These are phyloP conservation scores for Aspergillus caelatus DNA, from an alignment of 2,329 filamentous ascomycete species.

Conservation along the genomic window DNA sequence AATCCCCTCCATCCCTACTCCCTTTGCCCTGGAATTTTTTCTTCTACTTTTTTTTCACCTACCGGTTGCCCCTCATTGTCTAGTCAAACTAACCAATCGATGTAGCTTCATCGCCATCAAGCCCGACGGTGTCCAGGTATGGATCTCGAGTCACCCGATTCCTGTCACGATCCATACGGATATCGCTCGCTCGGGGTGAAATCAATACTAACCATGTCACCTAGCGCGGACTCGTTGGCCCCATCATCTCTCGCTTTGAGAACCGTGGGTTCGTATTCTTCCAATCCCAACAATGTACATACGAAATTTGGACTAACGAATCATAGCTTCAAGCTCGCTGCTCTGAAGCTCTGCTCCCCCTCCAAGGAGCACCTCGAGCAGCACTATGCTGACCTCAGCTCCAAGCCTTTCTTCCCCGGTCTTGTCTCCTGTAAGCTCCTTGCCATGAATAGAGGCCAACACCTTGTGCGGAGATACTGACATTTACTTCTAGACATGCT, in stretches of 20 bases:
- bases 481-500: slow-evolving; percentile 73
- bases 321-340: slow-evolving; percentile 90
- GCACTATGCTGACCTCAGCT: slow-evolving; percentile 91
- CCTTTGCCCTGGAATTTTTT: slow-evolving; percentile 2
- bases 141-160: slow-evolving; percentile 14
- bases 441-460: background rate
- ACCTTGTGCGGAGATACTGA: slow-evolving; percentile 21
- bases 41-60: background rate
- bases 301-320: background rate
- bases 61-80: slow-evolving; percentile 18
- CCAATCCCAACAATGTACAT: background rate
- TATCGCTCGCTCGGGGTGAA: slow-evolving; percentile 6
- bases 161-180: background rate
- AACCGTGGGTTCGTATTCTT: slow-evolving; percentile 72
- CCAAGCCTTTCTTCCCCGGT: slow-evolving; percentile 96
- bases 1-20: slow-evolving; percentile 5
- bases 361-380: slow-evolving; percentile 94
- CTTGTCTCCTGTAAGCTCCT: slow-evolving; percentile 79
- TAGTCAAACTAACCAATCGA: slow-evolving; percentile 36
- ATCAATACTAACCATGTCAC: slow-evolving; percentile 27
- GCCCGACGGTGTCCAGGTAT: slow-evolving; percentile 98
- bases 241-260: slow-evolving; percentile 99
- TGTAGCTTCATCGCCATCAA: slow-evolving; percentile 99
- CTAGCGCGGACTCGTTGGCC: slow-evolving; percentile 94
- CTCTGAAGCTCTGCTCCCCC: slow-evolving; percentile 92